Base-by-base conservation (phyloP, 73 alveolate genomes). In the Diophrys sp. region DNA sequence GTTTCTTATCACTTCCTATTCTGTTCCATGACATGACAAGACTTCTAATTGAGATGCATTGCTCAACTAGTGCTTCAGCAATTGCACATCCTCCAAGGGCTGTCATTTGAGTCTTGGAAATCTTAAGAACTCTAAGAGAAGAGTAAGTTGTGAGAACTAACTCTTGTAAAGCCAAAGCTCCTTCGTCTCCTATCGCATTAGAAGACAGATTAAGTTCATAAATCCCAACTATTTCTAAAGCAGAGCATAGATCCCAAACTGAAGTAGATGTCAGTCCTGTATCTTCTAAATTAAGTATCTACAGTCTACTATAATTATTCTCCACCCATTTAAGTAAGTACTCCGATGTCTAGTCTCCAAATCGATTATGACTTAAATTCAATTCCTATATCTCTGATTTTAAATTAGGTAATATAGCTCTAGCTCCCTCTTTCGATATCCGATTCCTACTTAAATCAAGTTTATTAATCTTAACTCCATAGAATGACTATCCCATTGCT, bases 401-500 rank as follows among this genome's bases (percentile, higher is more conserved):
- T 0, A 85, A 66, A 34, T 73, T 71, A 0, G 77, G 2, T 8
- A 85, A 27, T 1, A 85, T 85, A 14, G 92, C 88, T 76, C 72
- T 70, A 28, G 81, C 81, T 0, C 92, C 92, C 23, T 71, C 31
- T 14, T 28, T 44, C 18, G 85, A 78, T 23, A 85, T 29, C 14
- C 81, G 56, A 72, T 85, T 85, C 25, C 84, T 79, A 18, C 81
- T 84, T 1, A 85, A 32, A 32, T 77, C 72, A 0, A 85, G 29
- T 18, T 70, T 81, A 25, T 78, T 34, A n/a, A 87, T 68, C 26
- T 85, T 85, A 11, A 85, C 33, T 57, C 62, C 71, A 32, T 71
- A 78, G 88, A 85, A 69, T 0, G 87, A 74, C 0, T 29, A 14
- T 2, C 88, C 73, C 27, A 85, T 34, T n/a, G 92, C 92, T 23